Evolutionary conservation across 2,329 filamentous ascomycete species (phyloP).

Genomic region (Fusarium sp.): DNA sequence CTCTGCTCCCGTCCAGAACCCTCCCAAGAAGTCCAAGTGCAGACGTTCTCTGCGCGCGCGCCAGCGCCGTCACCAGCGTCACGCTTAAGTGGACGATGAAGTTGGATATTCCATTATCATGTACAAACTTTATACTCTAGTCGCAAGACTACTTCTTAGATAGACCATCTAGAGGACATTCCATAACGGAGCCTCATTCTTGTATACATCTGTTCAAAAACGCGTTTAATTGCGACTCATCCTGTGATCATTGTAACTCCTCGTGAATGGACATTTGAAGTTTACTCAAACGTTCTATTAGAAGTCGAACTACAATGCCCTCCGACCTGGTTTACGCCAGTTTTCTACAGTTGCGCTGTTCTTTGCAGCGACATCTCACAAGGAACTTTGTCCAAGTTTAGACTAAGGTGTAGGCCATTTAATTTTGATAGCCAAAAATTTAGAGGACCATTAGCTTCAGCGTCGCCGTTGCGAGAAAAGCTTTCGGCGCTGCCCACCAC

Average conservation of each 20-base stretch:
- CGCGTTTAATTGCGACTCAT: background rate
- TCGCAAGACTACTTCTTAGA: conserved; percentile 14
- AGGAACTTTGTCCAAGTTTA: accelerated
- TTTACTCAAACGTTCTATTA: background rate
- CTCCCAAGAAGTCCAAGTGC: conserved; percentile 13
- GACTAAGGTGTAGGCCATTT: accelerated
- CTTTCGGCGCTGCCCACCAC: background rate
- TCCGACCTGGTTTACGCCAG: accelerated
- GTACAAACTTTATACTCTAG: conserved; percentile 21
- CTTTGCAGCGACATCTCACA: background rate
- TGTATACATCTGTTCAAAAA: background rate
- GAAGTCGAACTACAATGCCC: background rate
- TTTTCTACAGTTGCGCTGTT: background rate
- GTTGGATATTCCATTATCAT: background rate
- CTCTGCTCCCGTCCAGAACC: background rate
- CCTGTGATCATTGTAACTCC: background rate
- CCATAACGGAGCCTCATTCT: background rate
- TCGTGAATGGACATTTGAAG: background rate
- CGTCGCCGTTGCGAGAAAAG: background rate
- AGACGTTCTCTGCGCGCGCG: conserved; percentile 16
- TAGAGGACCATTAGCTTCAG: background rate
- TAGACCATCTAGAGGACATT: conserved; percentile 7
- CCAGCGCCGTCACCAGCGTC: background rate
- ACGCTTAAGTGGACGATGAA: background rate
- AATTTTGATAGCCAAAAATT: accelerated